These are phyloP conservation scores for Vicia faba DNA, from an alignment of 306 rosid genomes.

Conservation along the genomic window DNA sequence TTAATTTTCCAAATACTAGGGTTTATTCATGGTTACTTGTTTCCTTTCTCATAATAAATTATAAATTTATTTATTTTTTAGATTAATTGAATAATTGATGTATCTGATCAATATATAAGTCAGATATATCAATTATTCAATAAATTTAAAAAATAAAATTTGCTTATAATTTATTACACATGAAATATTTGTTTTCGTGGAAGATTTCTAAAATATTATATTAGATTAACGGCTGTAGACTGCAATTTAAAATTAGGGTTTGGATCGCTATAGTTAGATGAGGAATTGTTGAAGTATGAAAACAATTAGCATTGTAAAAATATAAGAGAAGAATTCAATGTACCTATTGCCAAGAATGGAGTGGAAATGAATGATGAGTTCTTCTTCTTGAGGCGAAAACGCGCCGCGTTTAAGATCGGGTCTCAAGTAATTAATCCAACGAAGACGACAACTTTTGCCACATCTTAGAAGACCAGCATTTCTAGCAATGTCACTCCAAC, in stretches of 20 bases:
- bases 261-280: background rate
- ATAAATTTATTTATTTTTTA: too few species aligned
- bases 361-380: conserved; percentile 77
- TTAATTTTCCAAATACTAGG: too few species aligned
- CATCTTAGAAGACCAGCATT: conserved; percentile 87
- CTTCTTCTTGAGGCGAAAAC: conserved; percentile 78
- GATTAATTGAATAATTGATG: too few species aligned
- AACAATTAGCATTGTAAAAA: background rate
- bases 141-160: too few species aligned
- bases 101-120: too few species aligned
- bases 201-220: too few species aligned
- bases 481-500: conserved; percentile 92
- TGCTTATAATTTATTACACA: too few species aligned
- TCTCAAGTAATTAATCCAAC: conserved; percentile 93
- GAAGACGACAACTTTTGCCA: conserved; percentile 96
- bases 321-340: background rate
- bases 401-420: conserved; percentile 97
- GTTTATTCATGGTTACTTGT: too few species aligned
- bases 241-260: background rate
- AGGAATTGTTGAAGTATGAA: background rate
- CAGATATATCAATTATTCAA: too few species aligned
- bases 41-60: too few species aligned
- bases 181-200: too few species aligned
- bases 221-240: too few species aligned
- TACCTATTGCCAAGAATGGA: conserved; percentile 91